Evolutionary conservation across 2,329 filamentous ascomycete genomes (phyloP), one percentile per base, ranked within the genome.

Genomic region (Sphaerulina vaccinii): DNA sequence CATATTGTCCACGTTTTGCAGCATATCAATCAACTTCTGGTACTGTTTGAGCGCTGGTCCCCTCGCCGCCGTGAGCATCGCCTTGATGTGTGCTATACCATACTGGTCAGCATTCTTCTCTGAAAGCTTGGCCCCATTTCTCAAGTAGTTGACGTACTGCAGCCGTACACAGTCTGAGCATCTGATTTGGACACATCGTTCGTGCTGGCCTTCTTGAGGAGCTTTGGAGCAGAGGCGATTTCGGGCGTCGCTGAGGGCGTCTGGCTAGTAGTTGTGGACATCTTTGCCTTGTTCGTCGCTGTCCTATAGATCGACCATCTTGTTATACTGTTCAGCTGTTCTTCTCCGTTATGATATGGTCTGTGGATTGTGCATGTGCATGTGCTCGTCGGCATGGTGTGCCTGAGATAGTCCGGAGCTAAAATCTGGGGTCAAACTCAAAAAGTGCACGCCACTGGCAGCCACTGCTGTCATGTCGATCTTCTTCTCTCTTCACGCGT

Each of bases 41-140:
- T 91, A 91, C 62, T 87, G 81, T 49, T 82, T 76, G 54, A 88
- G 82, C 16, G 85, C 86, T 56, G 79, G 83, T 61, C 87, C 85
- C 70, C 83, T 84, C 13, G 81, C 80, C 56, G 84, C 81, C 56
- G 82, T 80, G 39, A 90, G 76, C 54, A 90, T 79, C 19, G 78
- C 75, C 67, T 88, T 84, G 42, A 88, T 79, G 70, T 91, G 87
- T 68, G 88, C 87, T 90, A 64, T 10, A 47, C 27, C 9, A n/a
- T 32, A 32, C 45, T 9, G 38, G 62, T 73, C 57, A 74, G 71
- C 37, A 5, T 50, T 7, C 36, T 7, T 10, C 24, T 11, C 13
- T 37, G 19, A 24, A 8, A 15, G 19, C 13, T 8, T 27, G 24
- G n/a, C 32, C n/a, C 10, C 13, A 15, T 16, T 18, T 15, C 18